Conservation (phyloP, 306 rosid genomes). For the Gynostemma pentaphyllum region DNA sequence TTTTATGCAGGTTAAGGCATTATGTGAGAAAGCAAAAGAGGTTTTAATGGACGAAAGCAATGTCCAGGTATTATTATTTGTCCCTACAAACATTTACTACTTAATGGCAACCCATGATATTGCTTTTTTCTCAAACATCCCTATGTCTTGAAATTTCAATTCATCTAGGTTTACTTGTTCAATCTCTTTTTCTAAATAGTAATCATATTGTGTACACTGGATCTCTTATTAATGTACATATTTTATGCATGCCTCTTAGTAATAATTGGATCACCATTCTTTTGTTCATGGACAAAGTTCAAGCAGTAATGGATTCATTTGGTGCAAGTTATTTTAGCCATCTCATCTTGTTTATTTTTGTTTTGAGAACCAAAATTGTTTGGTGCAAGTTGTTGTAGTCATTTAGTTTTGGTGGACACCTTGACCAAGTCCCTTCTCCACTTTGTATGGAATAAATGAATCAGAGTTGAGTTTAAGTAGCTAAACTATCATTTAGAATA, state of each 20-base stretch:
- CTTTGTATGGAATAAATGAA: too few species aligned
- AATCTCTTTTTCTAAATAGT: not conserved
- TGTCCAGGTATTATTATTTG: constrained; percentile 65
- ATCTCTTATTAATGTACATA: not conserved
- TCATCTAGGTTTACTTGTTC: not conserved
- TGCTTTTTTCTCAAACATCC: not conserved
- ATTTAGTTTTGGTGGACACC: not conserved
- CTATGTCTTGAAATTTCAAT: not conserved
- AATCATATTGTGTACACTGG: not conserved
- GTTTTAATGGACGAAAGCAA: constrained; percentile 91
- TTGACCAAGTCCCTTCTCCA: not conserved
- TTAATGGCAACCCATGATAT: not conserved
- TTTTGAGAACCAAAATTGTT: not conserved
- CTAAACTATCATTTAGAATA: too few species aligned
- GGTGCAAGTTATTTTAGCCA: not conserved
- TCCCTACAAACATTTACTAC: constrained; percentile 14
- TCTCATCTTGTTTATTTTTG: not conserved
- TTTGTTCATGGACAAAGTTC: not conserved
- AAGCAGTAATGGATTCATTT: not conserved
- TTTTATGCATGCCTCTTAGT: not conserved
- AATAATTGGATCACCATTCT: not conserved
- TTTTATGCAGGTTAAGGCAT: constrained; percentile 51
- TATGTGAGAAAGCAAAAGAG: constrained; percentile 94
- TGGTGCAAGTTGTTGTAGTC: not conserved
- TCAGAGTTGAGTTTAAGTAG: too few species aligned